These are phyloP conservation scores for Fusarium camptoceras DNA, from an alignment of 2,329 filamentous ascomycete genomes.

Conservation along the genomic window DNA sequence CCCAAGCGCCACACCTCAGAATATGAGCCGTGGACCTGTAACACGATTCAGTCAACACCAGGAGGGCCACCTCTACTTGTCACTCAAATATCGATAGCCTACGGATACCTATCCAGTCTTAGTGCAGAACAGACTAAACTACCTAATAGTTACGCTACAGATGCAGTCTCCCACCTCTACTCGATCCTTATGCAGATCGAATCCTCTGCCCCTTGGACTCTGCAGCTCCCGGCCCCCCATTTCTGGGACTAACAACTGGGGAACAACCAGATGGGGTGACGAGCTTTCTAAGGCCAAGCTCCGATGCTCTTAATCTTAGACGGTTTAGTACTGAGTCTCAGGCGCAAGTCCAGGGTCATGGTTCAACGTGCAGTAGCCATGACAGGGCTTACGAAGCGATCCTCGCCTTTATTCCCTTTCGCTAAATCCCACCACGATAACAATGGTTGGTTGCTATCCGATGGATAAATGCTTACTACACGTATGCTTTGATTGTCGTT, in stretches of 20 bases:
- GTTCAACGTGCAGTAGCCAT: constrained; percentile 10
- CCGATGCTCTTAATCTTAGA: constrained; percentile 35
- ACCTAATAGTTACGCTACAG: neutral
- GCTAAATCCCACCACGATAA: constrained; percentile 25
- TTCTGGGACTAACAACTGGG: constrained; percentile 26
- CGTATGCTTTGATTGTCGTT: constrained; percentile 22
- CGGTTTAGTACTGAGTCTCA: constrained; percentile 23
- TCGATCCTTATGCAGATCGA: constrained; percentile 19
- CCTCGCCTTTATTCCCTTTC: constrained; percentile 19
- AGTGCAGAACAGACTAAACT: neutral
- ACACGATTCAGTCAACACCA: constrained; percentile 27
- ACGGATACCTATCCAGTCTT: neutral
- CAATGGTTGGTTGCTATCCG: constrained; percentile 1
- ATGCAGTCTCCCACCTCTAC: neutral
- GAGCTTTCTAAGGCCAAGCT: constrained; percentile 27
- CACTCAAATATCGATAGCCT: neutral
- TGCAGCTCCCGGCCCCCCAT: constrained; percentile 10
- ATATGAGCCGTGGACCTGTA: constrained; percentile 5
- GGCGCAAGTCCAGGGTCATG: constrained; percentile 25
- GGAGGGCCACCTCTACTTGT: neutral
- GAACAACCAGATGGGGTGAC: constrained; percentile 36
- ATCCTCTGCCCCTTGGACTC: constrained; percentile 19
- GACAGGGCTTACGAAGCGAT: constrained; percentile 5
- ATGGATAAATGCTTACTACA: neutral
- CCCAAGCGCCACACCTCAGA: constrained; percentile 33